phyloP scores from a whole-genome alignment of 495 filamentous ascomycete species.

The Filosporella fistucella region DNA sequence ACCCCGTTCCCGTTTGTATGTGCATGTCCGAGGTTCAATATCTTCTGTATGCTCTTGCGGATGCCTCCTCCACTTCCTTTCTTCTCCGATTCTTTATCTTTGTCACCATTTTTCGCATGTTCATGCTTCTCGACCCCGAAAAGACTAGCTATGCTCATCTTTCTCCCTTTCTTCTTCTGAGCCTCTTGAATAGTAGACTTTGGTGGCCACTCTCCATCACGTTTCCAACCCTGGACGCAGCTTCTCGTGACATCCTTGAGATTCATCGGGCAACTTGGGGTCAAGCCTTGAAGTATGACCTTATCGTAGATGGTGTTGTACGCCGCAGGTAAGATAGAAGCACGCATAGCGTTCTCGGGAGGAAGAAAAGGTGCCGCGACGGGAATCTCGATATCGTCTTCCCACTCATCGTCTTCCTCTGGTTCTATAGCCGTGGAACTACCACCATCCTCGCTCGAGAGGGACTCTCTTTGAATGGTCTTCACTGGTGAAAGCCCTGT shows the following conservation, averaged over 20 bases:
- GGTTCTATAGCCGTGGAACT: constrained; percentile 16
- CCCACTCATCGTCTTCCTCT: constrained; percentile 18
- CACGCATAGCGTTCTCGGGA: constrained; percentile 62
- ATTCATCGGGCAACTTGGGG: constrained; percentile 83
- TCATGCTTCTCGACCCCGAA: constrained; percentile 17
- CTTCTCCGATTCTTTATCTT: constrained; percentile 10
- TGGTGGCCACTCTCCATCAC: constrained; percentile 92
- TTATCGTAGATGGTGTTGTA: constrained; percentile 88
- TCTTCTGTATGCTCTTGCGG: constrained; percentile 14
- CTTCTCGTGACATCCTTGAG: constrained; percentile 73
- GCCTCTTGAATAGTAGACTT: constrained; percentile 39
- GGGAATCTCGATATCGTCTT: constrained; percentile 36
- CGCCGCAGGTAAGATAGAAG: constrained; percentile 61
- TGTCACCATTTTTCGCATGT: not conserved
- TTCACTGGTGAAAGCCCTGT: not conserved
- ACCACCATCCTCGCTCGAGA: constrained; percentile 13
- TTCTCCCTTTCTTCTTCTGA: constrained; percentile 25
- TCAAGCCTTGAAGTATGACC: constrained; percentile 69
- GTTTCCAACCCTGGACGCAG: constrained; percentile 88
- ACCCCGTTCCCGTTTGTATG: not conserved
- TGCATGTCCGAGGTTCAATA: constrained; percentile 18
- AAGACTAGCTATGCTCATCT: constrained; percentile 26
- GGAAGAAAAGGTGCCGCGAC: constrained; percentile 65
- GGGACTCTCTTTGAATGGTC: constrained; percentile 5
- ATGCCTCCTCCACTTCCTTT: constrained; percentile 9